Evolutionary conservation across 352 stramenopile genomes (phyloP).

Genomic region (Globisporangium perplexum): DNA sequence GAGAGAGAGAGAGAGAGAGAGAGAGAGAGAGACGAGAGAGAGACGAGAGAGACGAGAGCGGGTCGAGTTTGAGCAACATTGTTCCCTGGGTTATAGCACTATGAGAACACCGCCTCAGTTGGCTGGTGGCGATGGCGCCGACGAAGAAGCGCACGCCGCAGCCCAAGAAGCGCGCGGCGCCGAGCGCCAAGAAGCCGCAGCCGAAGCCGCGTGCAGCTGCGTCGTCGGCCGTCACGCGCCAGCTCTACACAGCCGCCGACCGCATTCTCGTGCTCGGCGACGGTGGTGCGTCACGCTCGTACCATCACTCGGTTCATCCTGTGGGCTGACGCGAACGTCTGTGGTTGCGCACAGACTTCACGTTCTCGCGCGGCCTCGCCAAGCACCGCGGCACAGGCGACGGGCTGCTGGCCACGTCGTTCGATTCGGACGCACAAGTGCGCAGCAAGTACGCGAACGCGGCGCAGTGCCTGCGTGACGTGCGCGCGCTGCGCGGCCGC

Average conservation of each 20-base stretch:
- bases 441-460: conserved; percentile 78
- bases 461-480: conserved; percentile 52
- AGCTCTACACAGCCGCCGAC: conserved; percentile 52
- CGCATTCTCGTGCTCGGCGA: conserved; percentile 74
- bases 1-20: conserved; percentile 9
- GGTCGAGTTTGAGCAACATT: no score
- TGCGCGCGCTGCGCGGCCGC: conserved; percentile 28
- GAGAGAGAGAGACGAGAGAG: not conserved
- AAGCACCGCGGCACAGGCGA: conserved; percentile 52
- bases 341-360: conserved; percentile 47
- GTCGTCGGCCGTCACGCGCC: not conserved
- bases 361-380: conserved; percentile 66
- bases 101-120: no score
- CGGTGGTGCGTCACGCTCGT: conserved; percentile 25
- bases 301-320: not conserved
- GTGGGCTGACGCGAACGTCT: not conserved
- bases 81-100: not conserved
- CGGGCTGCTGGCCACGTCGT: conserved; percentile 69
- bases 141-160: not conserved
- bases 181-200: conserved; percentile 5
- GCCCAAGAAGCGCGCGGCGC: not conserved
- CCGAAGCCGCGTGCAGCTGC: conserved; percentile 12
- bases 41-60: no score
- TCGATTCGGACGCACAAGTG: conserved; percentile 62
- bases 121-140: conserved; percentile 1